A percentile compares a stretch with the other conserved stretches of the same genome.
These are phyloP conservation scores for Chaetomiaceae sp. DNA, from an alignment of 2,329 filamentous ascomycete genomes.

Conservation along the genomic window DNA sequence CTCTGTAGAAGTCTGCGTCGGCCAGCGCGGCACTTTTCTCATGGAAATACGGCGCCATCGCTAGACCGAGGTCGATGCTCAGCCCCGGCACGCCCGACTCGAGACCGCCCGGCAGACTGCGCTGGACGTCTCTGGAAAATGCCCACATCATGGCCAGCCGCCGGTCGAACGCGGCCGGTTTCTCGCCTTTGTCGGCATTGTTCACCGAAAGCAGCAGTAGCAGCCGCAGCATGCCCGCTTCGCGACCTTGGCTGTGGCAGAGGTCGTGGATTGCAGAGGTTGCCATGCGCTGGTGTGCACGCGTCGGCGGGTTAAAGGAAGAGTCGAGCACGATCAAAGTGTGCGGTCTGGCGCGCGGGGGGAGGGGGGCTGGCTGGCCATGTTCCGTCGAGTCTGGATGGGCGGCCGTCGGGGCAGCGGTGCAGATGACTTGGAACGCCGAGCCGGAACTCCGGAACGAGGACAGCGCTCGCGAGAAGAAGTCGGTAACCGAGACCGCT, in stretches of 20 bases:
- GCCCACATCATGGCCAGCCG: conserved; percentile 65
- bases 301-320: conserved; percentile 62
- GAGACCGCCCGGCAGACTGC: conserved; percentile 12
- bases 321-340: conserved; percentile 57
- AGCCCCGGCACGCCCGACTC: neutral
- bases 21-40: conserved; percentile 61
- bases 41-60: conserved; percentile 66
- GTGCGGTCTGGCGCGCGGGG: conserved; percentile 19
- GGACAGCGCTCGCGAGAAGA: conserved; percentile 40
- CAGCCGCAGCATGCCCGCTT: conserved; percentile 34
- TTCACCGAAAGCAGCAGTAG: conserved; percentile 56
- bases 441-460: conserved; percentile 39
- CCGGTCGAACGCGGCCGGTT: conserved; percentile 61
- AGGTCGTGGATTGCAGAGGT: conserved; percentile 38
- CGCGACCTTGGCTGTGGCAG: conserved; percentile 8
- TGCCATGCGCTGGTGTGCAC: conserved; percentile 54
- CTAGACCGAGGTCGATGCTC: conserved; percentile 61
- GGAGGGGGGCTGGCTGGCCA: conserved; percentile 8
- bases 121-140: conserved; percentile 53
- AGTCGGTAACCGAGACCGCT: conserved; percentile 29
- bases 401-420: conserved; percentile 26
- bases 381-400: conserved; percentile 5
- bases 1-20: conserved; percentile 37
- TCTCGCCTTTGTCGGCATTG: conserved; percentile 61
- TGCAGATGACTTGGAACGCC: conserved; percentile 41